phyloP scores from a whole-genome alignment of 1,139 yeast genomes.

The Yamadazyma sp. region DNA sequence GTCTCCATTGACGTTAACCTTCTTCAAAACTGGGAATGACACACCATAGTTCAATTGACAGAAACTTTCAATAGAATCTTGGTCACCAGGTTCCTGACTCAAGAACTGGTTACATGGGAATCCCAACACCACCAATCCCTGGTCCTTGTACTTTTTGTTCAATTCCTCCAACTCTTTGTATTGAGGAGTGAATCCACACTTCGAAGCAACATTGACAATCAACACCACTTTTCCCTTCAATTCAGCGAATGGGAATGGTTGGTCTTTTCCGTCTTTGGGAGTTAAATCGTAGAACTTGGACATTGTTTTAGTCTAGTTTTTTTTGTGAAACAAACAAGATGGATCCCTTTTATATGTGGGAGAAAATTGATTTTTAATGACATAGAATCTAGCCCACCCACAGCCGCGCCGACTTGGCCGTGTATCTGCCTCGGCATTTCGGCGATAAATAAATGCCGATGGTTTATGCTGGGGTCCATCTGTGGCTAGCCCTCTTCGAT shows the following conservation, averaged over 20 bases:
- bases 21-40: slow-evolving; percentile 82
- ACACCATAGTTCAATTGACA: slow-evolving; percentile 52
- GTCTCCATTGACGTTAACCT: slow-evolving; percentile 86
- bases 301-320: slow-evolving; percentile 21
- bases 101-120: slow-evolving; percentile 85
- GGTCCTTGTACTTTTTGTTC: slow-evolving; percentile 71
- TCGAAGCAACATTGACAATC: slow-evolving; percentile 91
- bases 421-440: too few species aligned
- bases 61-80: slow-evolving; percentile 41
- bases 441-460: too few species aligned
- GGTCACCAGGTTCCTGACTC: slow-evolving; percentile 44
- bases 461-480: too few species aligned
- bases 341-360: too few species aligned
- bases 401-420: too few species aligned
- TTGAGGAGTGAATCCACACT: slow-evolving; percentile 87
- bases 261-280: slow-evolving; percentile 47
- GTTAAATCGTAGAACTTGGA: slow-evolving; percentile 41
- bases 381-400: too few species aligned
- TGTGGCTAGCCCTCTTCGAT: too few species aligned
- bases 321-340: background rate
- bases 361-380: too few species aligned
- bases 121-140: slow-evolving; percentile 79
- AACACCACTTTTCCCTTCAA: slow-evolving; percentile 88
- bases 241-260: slow-evolving; percentile 64
- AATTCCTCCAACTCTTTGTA: slow-evolving; percentile 74